Conservation (phyloP, 2,329 filamentous ascomycete species). For the Parascedosporium putredinis region DNA sequence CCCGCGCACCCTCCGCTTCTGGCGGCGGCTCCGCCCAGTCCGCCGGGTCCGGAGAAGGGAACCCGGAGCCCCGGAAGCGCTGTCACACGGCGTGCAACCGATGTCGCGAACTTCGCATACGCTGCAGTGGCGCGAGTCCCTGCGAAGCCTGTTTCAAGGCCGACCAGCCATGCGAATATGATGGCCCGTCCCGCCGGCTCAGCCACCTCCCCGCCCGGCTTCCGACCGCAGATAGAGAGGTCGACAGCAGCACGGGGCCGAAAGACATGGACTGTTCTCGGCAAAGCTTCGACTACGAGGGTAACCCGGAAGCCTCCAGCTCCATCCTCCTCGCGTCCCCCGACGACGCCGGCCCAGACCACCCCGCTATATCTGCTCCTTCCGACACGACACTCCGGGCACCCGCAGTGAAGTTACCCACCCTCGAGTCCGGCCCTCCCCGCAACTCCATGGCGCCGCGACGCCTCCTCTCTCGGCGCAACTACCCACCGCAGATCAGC, state of each 20-base stretch:
- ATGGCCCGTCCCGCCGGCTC: background rate
- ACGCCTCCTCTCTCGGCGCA: no score
- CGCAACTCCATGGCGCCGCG: no score
- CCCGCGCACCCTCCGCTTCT: background rate
- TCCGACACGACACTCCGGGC: no score
- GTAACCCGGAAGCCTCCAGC: no score
- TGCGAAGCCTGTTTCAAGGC: background rate
- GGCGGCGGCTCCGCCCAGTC: background rate
- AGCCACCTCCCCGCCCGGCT: background rate
- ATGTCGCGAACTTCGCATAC: background rate
- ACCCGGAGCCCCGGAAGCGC: background rate
- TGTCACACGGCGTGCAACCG: conserved; percentile 5
- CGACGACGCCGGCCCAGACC: no score
- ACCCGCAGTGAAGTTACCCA: no score
- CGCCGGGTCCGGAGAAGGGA: background rate
- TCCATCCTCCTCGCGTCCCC: no score
- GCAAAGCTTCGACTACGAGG: background rate
- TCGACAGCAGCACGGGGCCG: background rate
- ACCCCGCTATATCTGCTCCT: no score
- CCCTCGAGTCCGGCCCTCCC: no score
- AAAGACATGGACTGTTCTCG: background rate
- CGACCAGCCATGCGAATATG: background rate
- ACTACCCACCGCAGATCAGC: no score
- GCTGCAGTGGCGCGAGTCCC: background rate
- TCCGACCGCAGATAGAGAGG: background rate